These are phyloP conservation scores for Eucalyptus tenuipes DNA, from an alignment of 345 rosid genomes.

Conservation along the genomic window DNA sequence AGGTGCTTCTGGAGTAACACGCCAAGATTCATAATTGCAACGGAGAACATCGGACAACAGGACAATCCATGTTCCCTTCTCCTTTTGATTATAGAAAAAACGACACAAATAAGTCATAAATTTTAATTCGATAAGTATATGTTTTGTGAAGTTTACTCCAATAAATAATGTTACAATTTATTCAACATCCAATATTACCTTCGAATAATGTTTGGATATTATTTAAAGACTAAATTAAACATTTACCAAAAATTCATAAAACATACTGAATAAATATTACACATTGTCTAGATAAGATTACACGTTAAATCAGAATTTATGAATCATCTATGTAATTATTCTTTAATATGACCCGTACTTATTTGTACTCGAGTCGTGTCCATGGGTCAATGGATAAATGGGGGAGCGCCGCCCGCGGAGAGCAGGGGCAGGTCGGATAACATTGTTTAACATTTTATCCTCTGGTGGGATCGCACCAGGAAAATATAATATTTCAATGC, in stretches of 20 bases:
- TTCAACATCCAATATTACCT: no score
- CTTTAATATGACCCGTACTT: no score
- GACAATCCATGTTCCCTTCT: neutral
- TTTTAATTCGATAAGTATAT: fast-evolving
- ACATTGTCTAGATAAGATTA: neutral
- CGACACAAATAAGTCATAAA: fast-evolving
- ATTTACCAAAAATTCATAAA: fast-evolving
- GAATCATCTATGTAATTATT: neutral
- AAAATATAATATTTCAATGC: neutral
- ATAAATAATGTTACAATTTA: fast-evolving
- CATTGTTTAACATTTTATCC: neutral
- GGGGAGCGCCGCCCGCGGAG: neutral
- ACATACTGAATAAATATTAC: fast-evolving
- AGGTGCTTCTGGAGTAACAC: neutral
- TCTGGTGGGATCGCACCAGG: neutral
- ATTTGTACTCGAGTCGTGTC: neutral
- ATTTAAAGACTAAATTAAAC: neutral
- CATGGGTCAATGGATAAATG: neutral
- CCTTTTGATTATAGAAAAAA: no score
- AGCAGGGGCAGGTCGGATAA: neutral
- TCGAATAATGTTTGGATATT: neutral
- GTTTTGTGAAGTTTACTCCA: fast-evolving
- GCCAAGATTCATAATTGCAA: neutral
- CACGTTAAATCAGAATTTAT: fast-evolving
- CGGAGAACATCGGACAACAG: neutral